Percentiles rank a stretch among this genome's conserved stretches.
Evolutionary conservation across 2,329 filamentous ascomycete species (phyloP).

Genomic region (Aspergillus quadricinctus): DNA sequence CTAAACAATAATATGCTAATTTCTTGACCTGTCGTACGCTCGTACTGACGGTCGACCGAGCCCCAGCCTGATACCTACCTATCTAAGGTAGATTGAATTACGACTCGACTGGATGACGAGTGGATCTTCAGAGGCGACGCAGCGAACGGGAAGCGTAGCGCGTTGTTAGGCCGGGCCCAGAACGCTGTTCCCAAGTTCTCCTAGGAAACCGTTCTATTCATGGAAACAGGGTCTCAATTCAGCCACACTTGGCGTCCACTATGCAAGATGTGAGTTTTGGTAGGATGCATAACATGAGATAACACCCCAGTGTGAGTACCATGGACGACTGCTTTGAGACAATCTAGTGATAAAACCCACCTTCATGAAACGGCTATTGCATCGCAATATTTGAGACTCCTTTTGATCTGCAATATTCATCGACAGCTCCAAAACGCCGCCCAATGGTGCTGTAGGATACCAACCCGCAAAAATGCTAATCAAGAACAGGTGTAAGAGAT

Average conservation of each 20-base stretch:
- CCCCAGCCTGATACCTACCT: too few relatives aligned
- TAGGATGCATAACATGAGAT: not conserved
- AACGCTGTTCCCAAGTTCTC: not conserved
- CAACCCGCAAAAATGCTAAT: not conserved
- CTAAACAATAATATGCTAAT: not conserved
- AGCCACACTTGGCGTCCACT: not conserved
- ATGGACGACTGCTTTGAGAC: too few relatives aligned
- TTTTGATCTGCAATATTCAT: not conserved
- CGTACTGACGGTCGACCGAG: too few relatives aligned
- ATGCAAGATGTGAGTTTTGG: too few relatives aligned
- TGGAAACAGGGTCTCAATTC: not conserved
- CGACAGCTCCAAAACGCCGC: slow-evolving; percentile 28
- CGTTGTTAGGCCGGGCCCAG: not conserved
- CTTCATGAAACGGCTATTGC: not conserved
- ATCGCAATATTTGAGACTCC: not conserved
- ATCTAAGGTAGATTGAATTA: not conserved
- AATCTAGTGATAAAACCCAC: too few relatives aligned
- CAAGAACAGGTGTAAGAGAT: slow-evolving; percentile 6
- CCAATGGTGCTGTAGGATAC: slow-evolving; percentile 31
- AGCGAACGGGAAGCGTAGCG: not conserved
- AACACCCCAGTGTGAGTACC: too few relatives aligned
- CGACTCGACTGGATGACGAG: not conserved
- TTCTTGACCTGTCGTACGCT: too few relatives aligned
- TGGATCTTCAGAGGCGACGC: not conserved
- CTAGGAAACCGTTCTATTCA: not conserved